phyloP scores from a whole-genome alignment of 495 filamentous ascomycete genomes.

The Penicillium crystallinum region DNA sequence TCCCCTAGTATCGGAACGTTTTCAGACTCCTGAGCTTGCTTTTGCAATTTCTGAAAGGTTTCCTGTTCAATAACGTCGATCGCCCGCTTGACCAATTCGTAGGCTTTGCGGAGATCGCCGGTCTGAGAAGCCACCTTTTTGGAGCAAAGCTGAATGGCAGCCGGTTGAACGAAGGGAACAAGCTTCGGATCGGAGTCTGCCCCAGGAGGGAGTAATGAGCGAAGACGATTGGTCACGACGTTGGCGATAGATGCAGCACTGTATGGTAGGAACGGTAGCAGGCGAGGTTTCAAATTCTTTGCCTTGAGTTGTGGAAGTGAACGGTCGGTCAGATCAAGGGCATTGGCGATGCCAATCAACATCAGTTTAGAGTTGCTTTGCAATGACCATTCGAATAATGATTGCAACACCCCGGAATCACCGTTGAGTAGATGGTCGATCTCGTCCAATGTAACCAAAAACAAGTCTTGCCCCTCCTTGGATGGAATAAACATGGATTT shows the following conservation, averaged over 20 bases:
- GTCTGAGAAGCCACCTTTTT: constrained; percentile 92
- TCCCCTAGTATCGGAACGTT: constrained; percentile 58
- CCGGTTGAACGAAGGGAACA: constrained; percentile 85
- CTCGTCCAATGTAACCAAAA: constrained; percentile 84
- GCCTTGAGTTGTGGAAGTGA: constrained; percentile 92
- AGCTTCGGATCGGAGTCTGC: constrained; percentile 50
- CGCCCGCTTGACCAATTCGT: constrained; percentile 85
- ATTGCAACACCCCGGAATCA: constrained; percentile 81
- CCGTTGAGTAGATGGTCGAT: constrained; percentile 87
- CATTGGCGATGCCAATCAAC: constrained; percentile 92
- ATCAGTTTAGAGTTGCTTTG: constrained; percentile 69
- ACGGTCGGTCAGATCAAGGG: constrained; percentile 89
- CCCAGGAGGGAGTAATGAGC: constrained; percentile 55
- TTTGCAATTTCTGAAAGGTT: constrained; percentile 48
- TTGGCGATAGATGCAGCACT: constrained; percentile 80
- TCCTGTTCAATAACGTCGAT: constrained; percentile 88
- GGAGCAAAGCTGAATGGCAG: constrained; percentile 85
- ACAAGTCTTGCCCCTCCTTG: constrained; percentile 50
- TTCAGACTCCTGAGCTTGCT: constrained; percentile 25
- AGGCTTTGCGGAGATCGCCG: constrained; percentile 90
- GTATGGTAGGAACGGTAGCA: constrained; percentile 92
- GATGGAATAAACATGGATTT: constrained; percentile 60
- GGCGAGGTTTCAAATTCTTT: constrained; percentile 79
- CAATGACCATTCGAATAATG: constrained; percentile 90
- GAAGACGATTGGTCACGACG: constrained; percentile 79